A percentile compares a stretch with the other conserved stretches of the same genome.
Conservation (phyloP, 148 eudicot genomes). For the Linanthus parryae region DNA sequence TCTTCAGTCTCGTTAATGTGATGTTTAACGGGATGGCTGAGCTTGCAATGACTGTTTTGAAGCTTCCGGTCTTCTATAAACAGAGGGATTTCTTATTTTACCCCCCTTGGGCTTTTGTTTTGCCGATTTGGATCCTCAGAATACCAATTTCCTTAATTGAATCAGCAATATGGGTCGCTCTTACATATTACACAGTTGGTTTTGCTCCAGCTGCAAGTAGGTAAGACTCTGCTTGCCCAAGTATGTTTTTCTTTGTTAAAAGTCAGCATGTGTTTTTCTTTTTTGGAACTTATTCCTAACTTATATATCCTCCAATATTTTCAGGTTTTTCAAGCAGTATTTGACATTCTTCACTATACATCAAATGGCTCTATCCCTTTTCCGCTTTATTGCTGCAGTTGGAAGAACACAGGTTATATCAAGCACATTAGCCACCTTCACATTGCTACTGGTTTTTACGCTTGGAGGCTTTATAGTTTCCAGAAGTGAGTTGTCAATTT, state of each 20-base stretch:
- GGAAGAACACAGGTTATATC: constrained; percentile 61
- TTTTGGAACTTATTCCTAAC: neutral
- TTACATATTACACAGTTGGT: constrained; percentile 71
- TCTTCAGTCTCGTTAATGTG: constrained; percentile 54
- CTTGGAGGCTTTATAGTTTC: constrained; percentile 74
- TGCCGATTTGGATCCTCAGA: constrained; percentile 66
- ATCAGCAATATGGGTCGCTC: constrained; percentile 59
- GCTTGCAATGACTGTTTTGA: constrained; percentile 52
- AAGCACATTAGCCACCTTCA: constrained; percentile 34
- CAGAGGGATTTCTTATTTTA: constrained; percentile 60
- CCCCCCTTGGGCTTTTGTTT: constrained; percentile 70
- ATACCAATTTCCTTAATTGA: constrained; percentile 60
- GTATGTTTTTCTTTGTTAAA: too few relatives aligned
- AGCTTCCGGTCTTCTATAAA: constrained; percentile 61
- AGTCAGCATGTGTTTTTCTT: too few relatives aligned
- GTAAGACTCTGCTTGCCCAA: constrained; percentile 29
- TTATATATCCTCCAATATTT: neutral
- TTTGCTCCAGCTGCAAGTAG: constrained; percentile 68
- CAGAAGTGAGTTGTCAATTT: constrained; percentile 47
- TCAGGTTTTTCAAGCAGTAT: constrained; percentile 62
- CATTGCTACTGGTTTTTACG: constrained; percentile 40
- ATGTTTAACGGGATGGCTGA: constrained; percentile 75
- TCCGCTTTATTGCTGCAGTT: constrained; percentile 53
- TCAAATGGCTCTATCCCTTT: constrained; percentile 62
- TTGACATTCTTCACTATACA: constrained; percentile 57